Percentiles rank a stretch among this genome's conserved stretches.
Conservation (phyloP, 441 rosid genomes). For the Adansonia grandidieri region DNA sequence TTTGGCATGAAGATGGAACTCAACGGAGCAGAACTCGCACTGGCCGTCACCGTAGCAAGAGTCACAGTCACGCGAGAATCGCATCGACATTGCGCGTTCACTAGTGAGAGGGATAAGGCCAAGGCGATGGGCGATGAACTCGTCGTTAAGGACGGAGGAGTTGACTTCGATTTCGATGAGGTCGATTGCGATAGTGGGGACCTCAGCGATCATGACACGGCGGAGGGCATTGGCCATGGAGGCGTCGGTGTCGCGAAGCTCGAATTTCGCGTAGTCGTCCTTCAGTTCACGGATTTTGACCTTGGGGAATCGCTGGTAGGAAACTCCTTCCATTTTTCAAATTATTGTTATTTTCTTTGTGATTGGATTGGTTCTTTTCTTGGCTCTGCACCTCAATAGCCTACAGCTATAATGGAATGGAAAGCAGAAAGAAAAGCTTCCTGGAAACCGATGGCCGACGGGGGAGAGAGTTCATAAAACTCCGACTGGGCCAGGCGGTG, state of each 20-base stretch:
- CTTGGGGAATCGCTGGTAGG: constrained; percentile 91
- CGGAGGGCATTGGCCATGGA: constrained; percentile 97
- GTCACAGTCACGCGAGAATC: constrained; percentile 94
- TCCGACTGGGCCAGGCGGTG: no score
- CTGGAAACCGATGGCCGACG: no score
- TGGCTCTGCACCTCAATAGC: no score
- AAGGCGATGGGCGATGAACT: constrained; percentile 93
- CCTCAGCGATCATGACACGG: constrained; percentile 93
- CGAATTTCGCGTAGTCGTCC: constrained; percentile 83
- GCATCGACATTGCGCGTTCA: constrained; percentile 90
- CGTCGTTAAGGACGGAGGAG: constrained; percentile 92
- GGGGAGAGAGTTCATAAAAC: no score
- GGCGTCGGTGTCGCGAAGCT: constrained; percentile 89
- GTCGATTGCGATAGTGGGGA: constrained; percentile 92
- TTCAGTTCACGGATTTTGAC: constrained; percentile 76
- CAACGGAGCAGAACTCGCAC: constrained; percentile 97
- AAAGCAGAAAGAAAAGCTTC: no score
- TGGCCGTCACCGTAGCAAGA: constrained; percentile 97
- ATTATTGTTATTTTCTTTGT: neutral
- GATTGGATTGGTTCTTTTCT: no score
- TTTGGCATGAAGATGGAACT: constrained; percentile 80
- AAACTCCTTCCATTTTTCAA: constrained; percentile 58
- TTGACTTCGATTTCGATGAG: constrained; percentile 92
- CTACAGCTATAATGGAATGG: no score
- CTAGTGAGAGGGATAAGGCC: constrained; percentile 90